These are phyloP conservation scores for Periconia sp. DNA, from an alignment of 2,329 filamentous ascomycete genomes.

Conservation along the genomic window DNA sequence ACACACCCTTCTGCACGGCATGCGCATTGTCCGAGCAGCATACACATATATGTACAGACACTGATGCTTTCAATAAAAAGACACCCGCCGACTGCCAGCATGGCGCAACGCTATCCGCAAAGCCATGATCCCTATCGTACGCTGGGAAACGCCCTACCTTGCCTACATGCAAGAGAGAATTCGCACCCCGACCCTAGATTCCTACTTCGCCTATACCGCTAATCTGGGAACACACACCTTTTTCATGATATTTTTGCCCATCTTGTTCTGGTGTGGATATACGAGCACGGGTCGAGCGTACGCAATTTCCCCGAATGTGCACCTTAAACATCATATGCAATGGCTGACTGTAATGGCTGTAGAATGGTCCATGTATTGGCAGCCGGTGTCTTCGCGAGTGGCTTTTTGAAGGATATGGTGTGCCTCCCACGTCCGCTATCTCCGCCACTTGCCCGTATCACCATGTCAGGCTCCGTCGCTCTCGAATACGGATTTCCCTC, in stretches of 20 bases:
- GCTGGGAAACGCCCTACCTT: constrained; percentile 94
- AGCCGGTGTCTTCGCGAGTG: constrained; percentile 69
- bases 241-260: constrained; percentile 94
- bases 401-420: constrained; percentile 91
- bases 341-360: constrained; percentile 13
- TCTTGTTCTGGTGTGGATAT: constrained; percentile 96
- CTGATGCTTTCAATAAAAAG: constrained; percentile 49
- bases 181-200: constrained; percentile 83
- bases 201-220: constrained; percentile 94
- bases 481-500: constrained; percentile 97
- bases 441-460: constrained; percentile 89
- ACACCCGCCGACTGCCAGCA: constrained; percentile 77
- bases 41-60: background rate
- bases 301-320: constrained; percentile 36
- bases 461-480: constrained; percentile 93
- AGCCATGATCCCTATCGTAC: constrained; percentile 78
- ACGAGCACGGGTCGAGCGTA: constrained; percentile 84
- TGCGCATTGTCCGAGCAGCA: too few species aligned
- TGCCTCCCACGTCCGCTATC: constrained; percentile 91
- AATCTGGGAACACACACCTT: constrained; percentile 98
- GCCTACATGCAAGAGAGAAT: constrained; percentile 80
- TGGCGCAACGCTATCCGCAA: constrained; percentile 90
- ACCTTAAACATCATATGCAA: background rate
- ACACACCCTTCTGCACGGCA: too few species aligned
- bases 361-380: constrained; percentile 62